Evolutionary conservation across 495 filamentous ascomycete genomes (phyloP), one percentile per base, ranked within the genome.

Genomic region (Neurospora sp.): DNA sequence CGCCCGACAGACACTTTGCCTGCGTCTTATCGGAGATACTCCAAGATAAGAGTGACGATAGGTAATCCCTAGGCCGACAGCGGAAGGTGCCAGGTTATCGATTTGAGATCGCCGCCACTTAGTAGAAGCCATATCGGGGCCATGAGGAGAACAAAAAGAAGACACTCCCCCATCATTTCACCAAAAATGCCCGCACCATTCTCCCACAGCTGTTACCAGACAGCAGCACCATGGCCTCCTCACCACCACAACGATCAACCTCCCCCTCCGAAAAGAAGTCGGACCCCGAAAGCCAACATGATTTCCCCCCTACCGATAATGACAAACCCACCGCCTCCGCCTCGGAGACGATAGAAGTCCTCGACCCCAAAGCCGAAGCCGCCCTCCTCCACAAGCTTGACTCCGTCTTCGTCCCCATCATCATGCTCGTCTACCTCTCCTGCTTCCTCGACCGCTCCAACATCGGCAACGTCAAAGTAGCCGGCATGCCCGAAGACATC

Each of bases 381-480:
- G 84, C 81, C 48, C 82, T 89, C n/a, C 82, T 85, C 23, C 79
- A 74, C 41, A 87, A 86, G 74, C 81, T 89, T 40, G 87, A 89
- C 75, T 74, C 74, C 18, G 79, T 82, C 72, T 82, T 89, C 40
- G 77, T 88, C 4, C 87, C 87, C 4, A 82, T 85, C 9, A 85
- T 88, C 37, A 83, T 86, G 48, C 70, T 87, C 46, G 78, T 89
- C n/a, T 89, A 88, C 71, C 79, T 89, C 20, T 84, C 88, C 70
- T 88, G 86, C 78, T 89, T 90, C 78, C 85, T 89, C 71, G 88
- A 90, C 77, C 86, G 89, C 39, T 82, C 86, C 54, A 81, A 81
- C 76, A 85, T 87, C 73, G 84, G 85, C 62, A 85, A 86, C 79
- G 85, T 83, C 70, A 81, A 81, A 39, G 78, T 86, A 2, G 81